These are phyloP conservation scores for Dendrobium chrysotoxum DNA, from an alignment of 106 monocot genomes.

Conservation along the genomic window DNA sequence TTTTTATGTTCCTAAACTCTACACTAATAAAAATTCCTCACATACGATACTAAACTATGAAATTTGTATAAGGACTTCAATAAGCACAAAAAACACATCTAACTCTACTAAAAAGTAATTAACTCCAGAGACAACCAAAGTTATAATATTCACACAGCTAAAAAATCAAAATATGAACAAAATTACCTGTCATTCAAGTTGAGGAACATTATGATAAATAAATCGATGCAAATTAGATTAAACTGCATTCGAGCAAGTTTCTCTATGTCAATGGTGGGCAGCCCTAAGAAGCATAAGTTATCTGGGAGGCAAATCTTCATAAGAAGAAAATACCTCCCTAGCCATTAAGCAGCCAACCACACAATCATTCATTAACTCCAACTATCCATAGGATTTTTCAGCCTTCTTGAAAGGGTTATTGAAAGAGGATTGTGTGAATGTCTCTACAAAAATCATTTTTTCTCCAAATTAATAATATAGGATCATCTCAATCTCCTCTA, in stretches of 20 bases:
- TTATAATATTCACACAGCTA: no score
- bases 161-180: no score
- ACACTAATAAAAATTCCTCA: no score
- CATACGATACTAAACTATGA: no score
- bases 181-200: conserved; percentile 26
- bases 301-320: conserved; percentile 22
- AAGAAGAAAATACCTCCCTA: conserved; percentile 13
- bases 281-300: conserved; percentile 39
- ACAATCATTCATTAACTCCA: conserved; percentile 49
- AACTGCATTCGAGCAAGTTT: conserved; percentile 50
- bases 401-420: conserved; percentile 6
- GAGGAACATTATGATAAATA: conserved; percentile 35
- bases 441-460: conserved; percentile 27
- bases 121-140: no score
- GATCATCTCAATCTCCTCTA: conserved; percentile 16
- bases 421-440: conserved; percentile 40
- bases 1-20: no score
- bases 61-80: no score
- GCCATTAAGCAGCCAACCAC: conserved; percentile 27
- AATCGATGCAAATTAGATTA: conserved; percentile 17
- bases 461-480: conserved; percentile 38
- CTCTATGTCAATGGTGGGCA: conserved; percentile 54
- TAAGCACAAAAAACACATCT: no score
- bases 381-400: conserved; percentile 19
- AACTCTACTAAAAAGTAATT: no score